phyloP scores from a whole-genome alignment of 495 filamentous ascomycete species.

The Chaetomidium leptoderma region DNA sequence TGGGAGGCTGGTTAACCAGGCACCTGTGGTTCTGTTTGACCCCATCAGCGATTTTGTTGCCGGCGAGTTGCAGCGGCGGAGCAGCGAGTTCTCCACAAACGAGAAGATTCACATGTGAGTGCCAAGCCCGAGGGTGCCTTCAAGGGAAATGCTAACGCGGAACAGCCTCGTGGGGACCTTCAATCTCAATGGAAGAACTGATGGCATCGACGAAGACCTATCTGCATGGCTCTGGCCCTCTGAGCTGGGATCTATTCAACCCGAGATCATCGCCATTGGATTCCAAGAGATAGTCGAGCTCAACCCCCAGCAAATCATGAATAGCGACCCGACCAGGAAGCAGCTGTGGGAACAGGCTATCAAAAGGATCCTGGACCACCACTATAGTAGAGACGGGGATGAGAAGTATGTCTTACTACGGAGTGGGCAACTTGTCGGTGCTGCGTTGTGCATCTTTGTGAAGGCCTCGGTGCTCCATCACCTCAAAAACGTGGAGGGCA shows the following conservation, averaged over 20 bases:
- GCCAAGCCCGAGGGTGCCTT: too few relatives aligned
- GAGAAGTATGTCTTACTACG: conserved; percentile 85
- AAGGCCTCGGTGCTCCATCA: conserved; percentile 67
- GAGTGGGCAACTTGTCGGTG: conserved; percentile 91
- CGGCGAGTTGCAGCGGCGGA: conserved; percentile 62
- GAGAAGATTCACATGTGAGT: conserved; percentile 49
- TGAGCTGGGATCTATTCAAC: conserved; percentile 49
- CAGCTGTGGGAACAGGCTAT: conserved; percentile 84
- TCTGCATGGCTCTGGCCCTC: conserved; percentile 73
- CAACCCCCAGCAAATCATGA: conserved; percentile 98
- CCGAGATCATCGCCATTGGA: conserved; percentile 80
- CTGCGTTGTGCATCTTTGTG: conserved; percentile 86
- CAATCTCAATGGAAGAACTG: conserved; percentile 83
- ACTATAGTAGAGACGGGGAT: conserved; percentile 54
- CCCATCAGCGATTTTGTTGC: conserved; percentile 88
- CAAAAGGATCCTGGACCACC: conserved; percentile 65
- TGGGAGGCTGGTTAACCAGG: conserved; percentile 76
- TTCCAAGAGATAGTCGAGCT: conserved; percentile 98
- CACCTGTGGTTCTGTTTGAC: conserved; percentile 81
- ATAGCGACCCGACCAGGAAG: conserved; percentile 82
- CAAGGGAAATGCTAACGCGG: conserved; percentile 31
- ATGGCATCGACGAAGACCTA: conserved; percentile 73
- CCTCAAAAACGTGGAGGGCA: conserved; percentile 95
- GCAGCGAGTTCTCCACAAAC: conserved; percentile 48
- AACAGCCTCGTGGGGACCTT: conserved; percentile 84